Evolutionary conservation across 2,329 filamentous ascomycete genomes (phyloP), one percentile per base, ranked within the genome.

Genomic region (Xylariaceae sp.): DNA sequence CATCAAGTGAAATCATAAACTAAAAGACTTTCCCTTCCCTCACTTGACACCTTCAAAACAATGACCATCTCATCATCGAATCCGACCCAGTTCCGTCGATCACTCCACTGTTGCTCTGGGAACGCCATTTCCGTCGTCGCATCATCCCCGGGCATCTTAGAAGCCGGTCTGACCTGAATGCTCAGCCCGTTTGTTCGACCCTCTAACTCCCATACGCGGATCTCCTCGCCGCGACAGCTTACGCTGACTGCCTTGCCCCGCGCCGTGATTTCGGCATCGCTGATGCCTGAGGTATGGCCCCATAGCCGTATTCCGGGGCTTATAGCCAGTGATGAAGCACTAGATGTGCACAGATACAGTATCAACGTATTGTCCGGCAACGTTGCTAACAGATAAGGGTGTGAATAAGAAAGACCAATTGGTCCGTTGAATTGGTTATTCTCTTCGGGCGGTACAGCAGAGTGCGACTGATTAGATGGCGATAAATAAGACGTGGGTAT

Each of bases 21-120:
- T 70, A 92, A 82, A 63, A 96, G 73, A 62, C 88, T 86, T 70
- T 93, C 89, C 45, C 82, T 81, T 1, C 89, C 89, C 30, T 82
- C 77, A 30, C 76, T 73, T 64, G 84, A 82, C 74, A 93, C 89
- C 64, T 89, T 87, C 54, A 96, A 78, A 48, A 96, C 85, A 62
- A 96, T 87, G n/a, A 96, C 89, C 76, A 91, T 91, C 73, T 96
- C 90, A 49, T 96, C 90, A 68, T 96, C 91, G 68, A 96, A 96
- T 0, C 90, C 90, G 7, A 96, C 85, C 84, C 88, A 93, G 55
- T 82, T 82, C 60, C 79, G 75, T 53, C 75, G 73, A 59, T 80
- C 79, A 42, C 82, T 77, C 72, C 76, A 76, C 23, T 71, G 68
- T 23, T 10, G 42, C 3, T 30, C 60, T 47, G 1, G 53, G 56